Conservation (phyloP, 257 asterid species). For the Jacaranda copaia region DNA sequence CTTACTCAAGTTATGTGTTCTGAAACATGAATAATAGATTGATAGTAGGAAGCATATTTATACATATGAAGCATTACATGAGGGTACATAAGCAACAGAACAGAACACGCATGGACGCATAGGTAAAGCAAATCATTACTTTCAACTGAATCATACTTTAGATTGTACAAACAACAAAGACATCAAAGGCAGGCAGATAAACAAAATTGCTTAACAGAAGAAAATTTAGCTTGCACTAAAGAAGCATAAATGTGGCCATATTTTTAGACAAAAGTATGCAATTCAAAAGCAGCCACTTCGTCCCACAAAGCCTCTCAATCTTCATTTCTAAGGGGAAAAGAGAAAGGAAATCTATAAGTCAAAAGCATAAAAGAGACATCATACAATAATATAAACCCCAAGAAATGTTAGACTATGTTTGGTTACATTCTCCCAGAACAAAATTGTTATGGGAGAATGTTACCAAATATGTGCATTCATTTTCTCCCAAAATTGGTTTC, state of each 20-base stretch:
- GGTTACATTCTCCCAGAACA: too few species aligned
- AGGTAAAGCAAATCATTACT: neutral
- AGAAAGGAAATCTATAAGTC: neutral
- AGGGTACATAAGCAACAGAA: conserved; percentile 11
- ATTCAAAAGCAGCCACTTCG: conserved; percentile 7
- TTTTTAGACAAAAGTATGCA: neutral
- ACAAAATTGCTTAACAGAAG: neutral
- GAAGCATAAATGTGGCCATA: neutral
- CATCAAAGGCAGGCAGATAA: neutral
- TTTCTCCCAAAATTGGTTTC: too few species aligned
- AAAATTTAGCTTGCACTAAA: neutral
- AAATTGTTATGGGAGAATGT: too few species aligned
- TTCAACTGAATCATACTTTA: conserved; percentile 1
- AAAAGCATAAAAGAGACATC: neutral
- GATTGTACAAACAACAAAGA: neutral
- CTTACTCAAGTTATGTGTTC: neutral
- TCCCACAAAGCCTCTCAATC: neutral
- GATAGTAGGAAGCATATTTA: conserved; percentile 1
- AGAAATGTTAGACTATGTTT: too few species aligned
- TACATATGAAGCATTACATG: neutral
- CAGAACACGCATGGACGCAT: neutral
- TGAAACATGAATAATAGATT: conserved; percentile 22
- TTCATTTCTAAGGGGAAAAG: neutral
- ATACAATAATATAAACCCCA: neutral
- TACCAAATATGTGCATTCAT: too few species aligned